phyloP scores from a whole-genome alignment of 2,329 filamentous ascomycete species.

The Colletotrichum truncatum region DNA sequence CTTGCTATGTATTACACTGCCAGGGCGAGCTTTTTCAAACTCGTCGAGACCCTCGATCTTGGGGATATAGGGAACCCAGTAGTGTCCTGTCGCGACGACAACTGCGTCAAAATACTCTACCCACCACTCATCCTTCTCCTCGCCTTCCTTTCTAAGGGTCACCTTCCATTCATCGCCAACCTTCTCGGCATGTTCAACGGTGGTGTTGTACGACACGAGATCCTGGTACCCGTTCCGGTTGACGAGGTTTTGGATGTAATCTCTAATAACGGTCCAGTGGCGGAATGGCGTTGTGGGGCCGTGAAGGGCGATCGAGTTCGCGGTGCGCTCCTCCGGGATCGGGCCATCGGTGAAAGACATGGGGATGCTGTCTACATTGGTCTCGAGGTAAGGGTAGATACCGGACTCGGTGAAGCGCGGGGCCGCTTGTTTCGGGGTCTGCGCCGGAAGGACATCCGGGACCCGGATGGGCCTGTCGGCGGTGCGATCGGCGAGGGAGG shows the following conservation, averaged over 20 bases:
- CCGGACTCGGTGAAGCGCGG: slow-evolving; percentile 66
- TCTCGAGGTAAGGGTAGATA: slow-evolving; percentile 71
- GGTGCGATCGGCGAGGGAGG: slow-evolving; percentile 55
- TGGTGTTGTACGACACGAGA: slow-evolving; percentile 64
- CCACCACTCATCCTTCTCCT: slow-evolving; percentile 66
- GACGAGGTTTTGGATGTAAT: slow-evolving; percentile 63
- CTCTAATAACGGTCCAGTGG: slow-evolving; percentile 64
- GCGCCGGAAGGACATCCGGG: slow-evolving; percentile 56
- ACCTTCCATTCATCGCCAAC: slow-evolving; percentile 59
- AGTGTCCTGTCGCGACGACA: slow-evolving; percentile 69
- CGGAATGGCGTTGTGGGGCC: slow-evolving; percentile 69
- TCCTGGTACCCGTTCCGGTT: slow-evolving; percentile 62
- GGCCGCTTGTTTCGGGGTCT: slow-evolving; percentile 45
- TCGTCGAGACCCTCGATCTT: slow-evolving; percentile 56
- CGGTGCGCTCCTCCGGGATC: slow-evolving; percentile 50
- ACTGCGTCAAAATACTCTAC: slow-evolving; percentile 69
- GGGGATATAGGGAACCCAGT: slow-evolving; percentile 66
- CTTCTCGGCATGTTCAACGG: slow-evolving; percentile 67
- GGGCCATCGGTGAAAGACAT: slow-evolving; percentile 70
- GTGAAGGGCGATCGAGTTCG: slow-evolving; percentile 49
- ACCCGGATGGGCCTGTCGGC: slow-evolving; percentile 59
- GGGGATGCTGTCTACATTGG: slow-evolving; percentile 66
- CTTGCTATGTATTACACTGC: slow-evolving; percentile 64
- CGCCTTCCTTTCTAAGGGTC: slow-evolving; percentile 53
- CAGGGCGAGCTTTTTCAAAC: slow-evolving; percentile 54